Conservation (phyloP, 805 yeast species). For the Starmerella khaoyaiensis region DNA sequence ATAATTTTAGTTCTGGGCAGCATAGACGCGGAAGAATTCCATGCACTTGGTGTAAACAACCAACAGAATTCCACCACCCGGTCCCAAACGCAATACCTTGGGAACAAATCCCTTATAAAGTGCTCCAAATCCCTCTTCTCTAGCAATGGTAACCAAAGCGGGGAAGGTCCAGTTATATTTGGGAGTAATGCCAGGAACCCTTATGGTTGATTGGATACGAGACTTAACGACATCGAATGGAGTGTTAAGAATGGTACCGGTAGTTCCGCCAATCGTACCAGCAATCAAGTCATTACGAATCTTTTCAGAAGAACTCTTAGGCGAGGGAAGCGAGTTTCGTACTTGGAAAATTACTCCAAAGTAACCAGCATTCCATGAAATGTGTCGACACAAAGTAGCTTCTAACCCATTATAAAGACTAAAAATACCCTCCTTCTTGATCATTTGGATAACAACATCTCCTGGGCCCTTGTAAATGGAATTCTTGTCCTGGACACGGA, state of each 20-base stretch:
- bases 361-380: constrained; percentile 95
- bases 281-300: constrained; percentile 78
- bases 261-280: constrained; percentile 93
- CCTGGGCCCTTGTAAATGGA: constrained; percentile 73
- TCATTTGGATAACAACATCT: constrained; percentile 64
- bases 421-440: constrained; percentile 61
- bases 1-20: not conserved
- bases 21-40: constrained; percentile 57
- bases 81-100: constrained; percentile 92
- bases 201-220: constrained; percentile 70
- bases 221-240: constrained; percentile 96
- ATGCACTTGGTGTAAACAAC: constrained; percentile 92
- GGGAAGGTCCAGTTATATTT: constrained; percentile 91
- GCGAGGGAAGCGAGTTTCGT: constrained; percentile 63
- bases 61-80: constrained; percentile 96
- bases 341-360: constrained; percentile 90
- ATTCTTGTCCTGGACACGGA: constrained; percentile 79
- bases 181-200: constrained; percentile 58
- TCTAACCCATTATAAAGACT: constrained; percentile 91
- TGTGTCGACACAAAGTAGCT: constrained; percentile 95
- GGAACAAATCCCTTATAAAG: constrained; percentile 94
- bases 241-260: constrained; percentile 89
- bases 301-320: constrained; percentile 56
- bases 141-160: constrained; percentile 54
- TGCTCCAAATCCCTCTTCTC: constrained; percentile 86